Evolutionary conservation across 805 yeast species (phyloP).

Genomic region (Saccharomycopsis oosterbeekiorum): DNA sequence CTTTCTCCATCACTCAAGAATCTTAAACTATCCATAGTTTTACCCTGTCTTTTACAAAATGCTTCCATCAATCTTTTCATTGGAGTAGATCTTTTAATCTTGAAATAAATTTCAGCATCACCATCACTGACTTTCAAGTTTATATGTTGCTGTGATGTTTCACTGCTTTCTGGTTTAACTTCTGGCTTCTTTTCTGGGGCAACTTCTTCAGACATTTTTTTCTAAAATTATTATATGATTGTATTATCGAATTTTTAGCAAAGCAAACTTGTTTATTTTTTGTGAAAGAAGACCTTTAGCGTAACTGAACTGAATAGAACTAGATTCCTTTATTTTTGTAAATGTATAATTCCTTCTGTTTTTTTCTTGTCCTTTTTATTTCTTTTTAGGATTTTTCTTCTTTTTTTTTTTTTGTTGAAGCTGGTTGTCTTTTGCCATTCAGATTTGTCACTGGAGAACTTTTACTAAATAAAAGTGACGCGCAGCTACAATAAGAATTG

Average conservation of each 20-base stretch:
- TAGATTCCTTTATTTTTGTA: too few species aligned
- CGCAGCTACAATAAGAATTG: too few species aligned
- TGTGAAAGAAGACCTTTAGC: too few species aligned
- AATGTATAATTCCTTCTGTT: too few species aligned
- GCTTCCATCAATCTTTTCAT: constrained; percentile 94
- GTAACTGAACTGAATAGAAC: too few species aligned
- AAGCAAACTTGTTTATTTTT: neutral
- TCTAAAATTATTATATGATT: neutral
- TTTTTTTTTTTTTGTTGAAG: too few species aligned
- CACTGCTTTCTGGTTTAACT: constrained; percentile 40
- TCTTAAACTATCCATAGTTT: constrained; percentile 69
- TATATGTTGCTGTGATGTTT: constrained; percentile 63
- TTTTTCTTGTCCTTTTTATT: too few species aligned
- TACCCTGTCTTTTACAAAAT: constrained; percentile 96
- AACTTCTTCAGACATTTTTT: constrained; percentile 18
- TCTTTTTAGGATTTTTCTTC: too few species aligned
- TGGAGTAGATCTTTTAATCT: constrained; percentile 86
- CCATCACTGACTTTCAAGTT: constrained; percentile 93
- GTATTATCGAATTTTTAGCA: neutral
- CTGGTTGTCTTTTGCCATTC: too few species aligned
- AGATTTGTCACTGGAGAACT: too few species aligned
- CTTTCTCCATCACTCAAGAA: constrained; percentile 92
- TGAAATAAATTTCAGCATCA: constrained; percentile 87
- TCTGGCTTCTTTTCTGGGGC: constrained; percentile 21
- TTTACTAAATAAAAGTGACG: too few species aligned